These are phyloP conservation scores for Scutellospora calospora DNA, from an alignment of 371 early-diverging fungal species.

Conservation along the genomic window DNA sequence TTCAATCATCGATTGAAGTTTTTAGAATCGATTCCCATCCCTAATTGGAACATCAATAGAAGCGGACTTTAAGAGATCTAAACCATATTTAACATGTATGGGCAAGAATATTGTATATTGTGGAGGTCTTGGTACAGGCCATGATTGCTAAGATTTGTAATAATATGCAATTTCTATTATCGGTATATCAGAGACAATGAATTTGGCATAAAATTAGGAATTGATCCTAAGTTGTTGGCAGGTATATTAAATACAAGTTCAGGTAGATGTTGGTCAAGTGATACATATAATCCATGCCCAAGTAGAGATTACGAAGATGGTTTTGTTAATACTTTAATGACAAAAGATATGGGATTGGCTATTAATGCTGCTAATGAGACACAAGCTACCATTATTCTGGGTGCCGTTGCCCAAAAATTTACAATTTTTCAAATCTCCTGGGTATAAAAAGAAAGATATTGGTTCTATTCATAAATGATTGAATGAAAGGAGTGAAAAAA, in stretches of 20 bases:
- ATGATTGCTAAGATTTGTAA: constrained; percentile 97
- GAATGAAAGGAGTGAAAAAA: background rate
- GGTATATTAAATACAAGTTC: constrained; percentile 88
- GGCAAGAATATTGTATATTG: constrained; percentile 95
- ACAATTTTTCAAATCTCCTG: constrained; percentile 65
- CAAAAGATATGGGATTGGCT: constrained; percentile 94
- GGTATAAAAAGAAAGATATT: constrained; percentile 75
- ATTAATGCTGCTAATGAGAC: constrained; percentile 87
- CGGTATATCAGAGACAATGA: constrained; percentile 92
- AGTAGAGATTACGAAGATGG: constrained; percentile 89
- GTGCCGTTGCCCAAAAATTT: constrained; percentile 83
- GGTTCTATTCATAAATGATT: constrained; percentile 81
- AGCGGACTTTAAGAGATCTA: constrained; percentile 70
- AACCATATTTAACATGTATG: constrained; percentile 80
- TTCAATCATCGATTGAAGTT: no score
- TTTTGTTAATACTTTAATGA: constrained; percentile 89
- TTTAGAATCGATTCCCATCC: no score
- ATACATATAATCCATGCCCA: constrained; percentile 94
- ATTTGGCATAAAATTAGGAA: constrained; percentile 87
- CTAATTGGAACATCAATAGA: constrained; percentile 89
- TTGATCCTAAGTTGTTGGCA: constrained; percentile 89
- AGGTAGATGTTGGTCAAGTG: constrained; percentile 94
- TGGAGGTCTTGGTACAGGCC: constrained; percentile 89
- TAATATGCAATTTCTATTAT: constrained; percentile 97
- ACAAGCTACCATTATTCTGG: constrained; percentile 75